Percentiles rank a stretch among this genome's conserved stretches.
These are phyloP conservation scores for Mycena epipterygia DNA, from an alignment of 768 basidiomycete species.

Conservation along the genomic window DNA sequence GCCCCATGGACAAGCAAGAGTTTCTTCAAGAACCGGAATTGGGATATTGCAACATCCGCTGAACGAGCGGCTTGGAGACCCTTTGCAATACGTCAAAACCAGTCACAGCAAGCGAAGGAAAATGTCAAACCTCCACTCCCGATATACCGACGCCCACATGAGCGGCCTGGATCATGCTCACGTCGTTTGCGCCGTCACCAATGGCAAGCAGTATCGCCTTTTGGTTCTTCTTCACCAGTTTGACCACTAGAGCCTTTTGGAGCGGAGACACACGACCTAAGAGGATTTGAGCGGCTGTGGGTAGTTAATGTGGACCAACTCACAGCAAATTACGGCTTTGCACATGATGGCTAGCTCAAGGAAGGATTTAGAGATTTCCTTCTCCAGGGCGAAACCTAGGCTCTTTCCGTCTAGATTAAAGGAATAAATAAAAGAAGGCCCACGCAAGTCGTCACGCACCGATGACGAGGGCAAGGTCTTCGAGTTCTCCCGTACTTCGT, in stretches of 20 bases:
- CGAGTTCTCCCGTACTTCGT: conserved; percentile 89
- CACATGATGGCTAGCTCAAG: conserved; percentile 97
- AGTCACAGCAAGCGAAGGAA: not conserved
- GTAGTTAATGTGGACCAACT: conserved; percentile 43
- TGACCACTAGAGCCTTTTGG: conserved; percentile 97
- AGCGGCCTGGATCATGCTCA: conserved; percentile 99
- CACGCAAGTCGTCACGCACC: conserved; percentile 62
- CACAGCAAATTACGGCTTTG: conserved; percentile 98
- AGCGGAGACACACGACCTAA: conserved; percentile 96
- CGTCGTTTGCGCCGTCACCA: conserved; percentile 98
- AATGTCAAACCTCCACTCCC: conserved; percentile 85
- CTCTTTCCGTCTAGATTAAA: conserved; percentile 88
- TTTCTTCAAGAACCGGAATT: conserved; percentile 97
- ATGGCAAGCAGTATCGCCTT: conserved; percentile 96
- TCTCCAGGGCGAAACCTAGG: conserved; percentile 92
- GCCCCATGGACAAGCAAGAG: conserved; percentile 96
- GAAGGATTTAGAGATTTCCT: conserved; percentile 90
- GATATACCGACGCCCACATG: conserved; percentile 99
- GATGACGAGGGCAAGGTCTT: conserved; percentile 95
- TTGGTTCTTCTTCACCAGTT: conserved; percentile 98
- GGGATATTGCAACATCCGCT: conserved; percentile 97
- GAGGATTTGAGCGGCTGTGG: conserved; percentile 23
- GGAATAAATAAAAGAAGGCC: conserved; percentile 20
- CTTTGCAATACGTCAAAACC: conserved; percentile 49
- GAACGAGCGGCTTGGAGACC: conserved; percentile 98